phyloP scores from a whole-genome alignment of 768 basidiomycete genomes.

The Termitomyces sp. region DNA sequence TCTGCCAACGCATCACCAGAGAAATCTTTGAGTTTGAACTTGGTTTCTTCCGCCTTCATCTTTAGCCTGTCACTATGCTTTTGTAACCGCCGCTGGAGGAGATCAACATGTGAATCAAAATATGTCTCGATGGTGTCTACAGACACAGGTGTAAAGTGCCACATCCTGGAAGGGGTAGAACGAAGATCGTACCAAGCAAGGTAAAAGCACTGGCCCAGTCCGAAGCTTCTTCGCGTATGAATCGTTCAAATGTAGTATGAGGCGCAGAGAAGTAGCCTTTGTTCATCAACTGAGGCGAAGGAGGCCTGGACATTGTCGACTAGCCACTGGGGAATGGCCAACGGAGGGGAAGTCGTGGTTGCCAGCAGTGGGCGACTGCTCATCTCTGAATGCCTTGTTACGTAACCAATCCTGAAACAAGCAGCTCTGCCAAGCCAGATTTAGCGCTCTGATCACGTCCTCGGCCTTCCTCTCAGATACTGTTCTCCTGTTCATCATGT shows the following conservation, averaged over 20 bases:
- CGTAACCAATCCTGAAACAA: slow-evolving; percentile 13
- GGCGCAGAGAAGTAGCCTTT: slow-evolving; percentile 56
- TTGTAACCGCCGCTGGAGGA: slow-evolving; percentile 78
- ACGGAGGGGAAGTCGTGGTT: not conserved
- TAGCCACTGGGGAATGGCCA: slow-evolving; percentile 2
- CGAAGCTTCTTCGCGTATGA: slow-evolving; percentile 66
- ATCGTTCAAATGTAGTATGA: slow-evolving; percentile 55
- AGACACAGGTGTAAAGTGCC: slow-evolving; percentile 15
- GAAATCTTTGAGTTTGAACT: slow-evolving; percentile 63
- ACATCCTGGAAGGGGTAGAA: slow-evolving; percentile 16
- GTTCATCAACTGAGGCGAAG: slow-evolving; percentile 31
- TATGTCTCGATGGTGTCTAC: slow-evolving; percentile 92
- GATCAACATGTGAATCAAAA: slow-evolving; percentile 85
- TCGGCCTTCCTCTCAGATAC: not conserved
- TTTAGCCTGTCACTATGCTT: slow-evolving; percentile 84
- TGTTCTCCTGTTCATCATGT: slow-evolving; percentile 30
- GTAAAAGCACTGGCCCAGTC: slow-evolving; percentile 84
- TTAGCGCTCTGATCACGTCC: slow-evolving; percentile 2
- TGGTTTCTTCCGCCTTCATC: slow-evolving; percentile 67
- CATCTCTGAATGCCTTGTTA: slow-evolving; percentile 1
- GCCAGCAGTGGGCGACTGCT: slow-evolving; percentile 1
- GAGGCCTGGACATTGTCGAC: slow-evolving; percentile 35
- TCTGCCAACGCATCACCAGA: slow-evolving; percentile 63
- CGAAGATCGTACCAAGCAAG: slow-evolving; percentile 56
- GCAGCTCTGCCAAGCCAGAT: not conserved